Evolutionary conservation across 73 alveolate species (phyloP).

Genomic region (Paramecium biaurelia): DNA sequence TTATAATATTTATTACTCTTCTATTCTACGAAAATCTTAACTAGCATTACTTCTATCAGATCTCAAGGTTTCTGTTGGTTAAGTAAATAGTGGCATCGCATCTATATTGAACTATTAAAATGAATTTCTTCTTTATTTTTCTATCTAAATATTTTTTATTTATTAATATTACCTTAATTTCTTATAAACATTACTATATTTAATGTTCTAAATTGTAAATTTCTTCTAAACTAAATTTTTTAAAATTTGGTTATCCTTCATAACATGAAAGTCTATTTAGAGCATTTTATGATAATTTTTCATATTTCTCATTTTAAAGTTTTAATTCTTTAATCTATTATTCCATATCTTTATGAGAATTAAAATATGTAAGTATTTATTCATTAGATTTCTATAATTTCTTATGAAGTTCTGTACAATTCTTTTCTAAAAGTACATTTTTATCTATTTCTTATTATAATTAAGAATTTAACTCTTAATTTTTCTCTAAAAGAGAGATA

Average conservation of each 20-base stretch:
- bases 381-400: conserved; percentile 27
- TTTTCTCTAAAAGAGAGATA: background rate
- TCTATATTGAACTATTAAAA: background rate
- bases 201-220: background rate
- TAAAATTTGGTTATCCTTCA: conserved; percentile 32
- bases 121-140: conserved; percentile 18
- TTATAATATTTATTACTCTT: background rate
- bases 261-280: background rate
- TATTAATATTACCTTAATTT: background rate
- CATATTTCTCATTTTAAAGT: background rate
- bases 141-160: background rate
- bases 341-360: background rate
- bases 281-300: background rate
- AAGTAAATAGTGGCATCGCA: background rate
- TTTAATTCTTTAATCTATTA: background rate
- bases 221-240: background rate
- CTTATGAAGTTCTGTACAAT: conserved; percentile 30
- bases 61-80: background rate
- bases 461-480: background rate
- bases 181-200: background rate
- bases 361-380: conserved; percentile 21
- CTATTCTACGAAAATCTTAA: background rate
- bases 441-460: background rate
- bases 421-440: background rate
- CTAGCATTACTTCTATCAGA: conserved; percentile 19